phyloP scores from a whole-genome alignment of 2,329 filamentous ascomycete genomes.

The Hawksworthiomyces lignivorus region DNA sequence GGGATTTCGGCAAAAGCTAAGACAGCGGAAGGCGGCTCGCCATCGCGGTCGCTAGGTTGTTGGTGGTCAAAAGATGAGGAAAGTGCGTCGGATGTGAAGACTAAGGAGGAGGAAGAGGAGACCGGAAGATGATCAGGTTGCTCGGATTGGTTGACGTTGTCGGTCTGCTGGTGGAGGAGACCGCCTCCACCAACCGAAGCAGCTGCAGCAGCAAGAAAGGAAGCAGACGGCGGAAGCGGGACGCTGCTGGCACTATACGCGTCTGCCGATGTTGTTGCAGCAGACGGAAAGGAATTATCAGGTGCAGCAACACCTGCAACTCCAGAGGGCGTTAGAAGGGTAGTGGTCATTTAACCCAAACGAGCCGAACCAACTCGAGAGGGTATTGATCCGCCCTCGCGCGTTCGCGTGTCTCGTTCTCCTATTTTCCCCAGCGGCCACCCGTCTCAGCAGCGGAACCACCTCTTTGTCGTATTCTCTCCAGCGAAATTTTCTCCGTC shows the following conservation, averaged over 20 bases:
- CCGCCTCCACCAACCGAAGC: not conserved
- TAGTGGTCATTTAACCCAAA: slow-evolving; percentile 12
- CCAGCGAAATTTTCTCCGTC: no score
- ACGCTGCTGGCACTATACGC: slow-evolving; percentile 3
- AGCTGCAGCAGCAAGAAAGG: slow-evolving; percentile 1
- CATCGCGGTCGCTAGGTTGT: slow-evolving; percentile 6
- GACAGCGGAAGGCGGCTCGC: slow-evolving; percentile 12
- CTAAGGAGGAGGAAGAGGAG: slow-evolving; percentile 1
- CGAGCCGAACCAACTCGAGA: slow-evolving; percentile 5
- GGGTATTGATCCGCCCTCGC: slow-evolving; percentile 6
- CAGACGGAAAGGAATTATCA: not conserved
- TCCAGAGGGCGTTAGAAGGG: not conserved
- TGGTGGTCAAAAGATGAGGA: not conserved
- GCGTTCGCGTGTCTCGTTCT: not conserved
- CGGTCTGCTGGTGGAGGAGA: not conserved
- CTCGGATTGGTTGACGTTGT: not conserved
- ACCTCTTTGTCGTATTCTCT: no score
- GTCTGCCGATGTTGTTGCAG: slow-evolving; percentile 1
- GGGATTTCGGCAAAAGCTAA: slow-evolving; percentile 35
- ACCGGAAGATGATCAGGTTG: not conserved
- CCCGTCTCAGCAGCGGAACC: no score
- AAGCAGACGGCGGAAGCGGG: slow-evolving; percentile 2
- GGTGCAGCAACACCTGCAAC: slow-evolving; percentile 1
- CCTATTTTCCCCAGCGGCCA: slow-evolving; percentile 2
- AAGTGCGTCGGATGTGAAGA: not conserved